Base-by-base conservation (phyloP, 345 rosid species). In the Ricinus communis region DNA sequence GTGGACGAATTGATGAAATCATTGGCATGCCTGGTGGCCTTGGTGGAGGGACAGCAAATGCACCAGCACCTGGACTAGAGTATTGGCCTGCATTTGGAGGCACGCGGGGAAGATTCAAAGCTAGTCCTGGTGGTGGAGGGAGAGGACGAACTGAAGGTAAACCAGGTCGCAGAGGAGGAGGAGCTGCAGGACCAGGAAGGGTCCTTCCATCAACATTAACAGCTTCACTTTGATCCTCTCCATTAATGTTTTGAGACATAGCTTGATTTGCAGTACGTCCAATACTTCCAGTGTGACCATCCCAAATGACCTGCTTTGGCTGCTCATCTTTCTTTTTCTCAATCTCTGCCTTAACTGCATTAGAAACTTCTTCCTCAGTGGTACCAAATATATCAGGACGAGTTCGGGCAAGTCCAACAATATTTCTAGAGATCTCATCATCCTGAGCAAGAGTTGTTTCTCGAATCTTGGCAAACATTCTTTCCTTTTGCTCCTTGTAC, bases 311-410 rank as follows among this genome's bases (percentile, higher is more conserved):
- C 82, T 91, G 97, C 78, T 84, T 89, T 22, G 97, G 95, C 62
- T 91, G 97, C 81, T 91, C 97, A 71, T 91, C 96, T 77, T 89
- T 91, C 87, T 84, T 88, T 84, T 91, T 91, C 85, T 91, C 96
- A 69, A 91, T 91, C 82, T 91, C 97, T 41, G 96, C 97, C 81
- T 87, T 90, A 13, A 91, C 97, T 41, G 97, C 97, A 80, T 91
- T 91, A 45, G 97, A 91, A 50, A 91, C 97, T 85, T 91, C 97
- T 81, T 91, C 97, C 83, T 91, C 97, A 0, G 97, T 91, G 24
- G 97, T 92, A 36, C 97, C 97, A 79, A 90, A 90, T 33, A 92
- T 92, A 90, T 92, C 97, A 30, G 97, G 97, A 71, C 97, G 90
- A 16, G 83, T 75, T 54, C 96, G 87, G 31, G 97, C 96, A 62